Percentiles rank a stretch among this genome's conserved stretches.
These are phyloP conservation scores for Exophiala oligosperma DNA, from an alignment of 2,329 filamentous ascomycete genomes.

Conservation along the genomic window DNA sequence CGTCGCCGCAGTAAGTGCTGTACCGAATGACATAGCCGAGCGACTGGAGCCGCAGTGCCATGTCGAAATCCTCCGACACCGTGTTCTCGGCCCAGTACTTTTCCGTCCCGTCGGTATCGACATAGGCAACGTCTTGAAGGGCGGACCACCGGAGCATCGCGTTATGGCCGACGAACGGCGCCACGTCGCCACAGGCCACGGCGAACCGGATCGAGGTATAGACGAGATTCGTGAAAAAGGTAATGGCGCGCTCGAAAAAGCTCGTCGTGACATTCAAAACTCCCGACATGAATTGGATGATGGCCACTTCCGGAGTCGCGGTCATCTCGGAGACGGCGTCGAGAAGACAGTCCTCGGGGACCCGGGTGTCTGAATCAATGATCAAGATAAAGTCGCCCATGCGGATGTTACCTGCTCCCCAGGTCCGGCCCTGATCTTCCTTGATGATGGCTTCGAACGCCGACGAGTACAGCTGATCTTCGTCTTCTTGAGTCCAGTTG, in stretches of 20 bases:
- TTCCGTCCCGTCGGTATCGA: constrained; percentile 44
- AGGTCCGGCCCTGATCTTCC: no score
- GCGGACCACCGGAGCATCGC: constrained; percentile 70
- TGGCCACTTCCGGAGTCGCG: constrained; percentile 66
- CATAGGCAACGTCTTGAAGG: constrained; percentile 57
- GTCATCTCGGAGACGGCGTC: constrained; percentile 71
- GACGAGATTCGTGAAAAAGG: constrained; percentile 75
- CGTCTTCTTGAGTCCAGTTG: no score
- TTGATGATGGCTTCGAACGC: no score
- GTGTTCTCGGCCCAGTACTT: constrained; percentile 73
- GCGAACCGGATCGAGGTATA: constrained; percentile 71
- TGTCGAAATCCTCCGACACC: constrained; percentile 77
- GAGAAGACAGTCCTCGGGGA: constrained; percentile 66
- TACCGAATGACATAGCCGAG: constrained; percentile 68
- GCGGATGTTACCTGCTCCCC: constrained; percentile 72
- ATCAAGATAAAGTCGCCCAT: constrained; percentile 77
- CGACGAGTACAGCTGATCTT: no score
- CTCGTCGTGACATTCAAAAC: constrained; percentile 73
- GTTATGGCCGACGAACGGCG: constrained; percentile 76
- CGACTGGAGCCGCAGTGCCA: constrained; percentile 69
- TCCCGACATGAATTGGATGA: constrained; percentile 69
- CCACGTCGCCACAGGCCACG: constrained; percentile 68
- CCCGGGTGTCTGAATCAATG: constrained; percentile 68
- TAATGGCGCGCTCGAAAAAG: constrained; percentile 74
- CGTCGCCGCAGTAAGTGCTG: constrained; percentile 66